Conservation (phyloP, 768 basidiomycete genomes). For the Zangia roseola region DNA sequence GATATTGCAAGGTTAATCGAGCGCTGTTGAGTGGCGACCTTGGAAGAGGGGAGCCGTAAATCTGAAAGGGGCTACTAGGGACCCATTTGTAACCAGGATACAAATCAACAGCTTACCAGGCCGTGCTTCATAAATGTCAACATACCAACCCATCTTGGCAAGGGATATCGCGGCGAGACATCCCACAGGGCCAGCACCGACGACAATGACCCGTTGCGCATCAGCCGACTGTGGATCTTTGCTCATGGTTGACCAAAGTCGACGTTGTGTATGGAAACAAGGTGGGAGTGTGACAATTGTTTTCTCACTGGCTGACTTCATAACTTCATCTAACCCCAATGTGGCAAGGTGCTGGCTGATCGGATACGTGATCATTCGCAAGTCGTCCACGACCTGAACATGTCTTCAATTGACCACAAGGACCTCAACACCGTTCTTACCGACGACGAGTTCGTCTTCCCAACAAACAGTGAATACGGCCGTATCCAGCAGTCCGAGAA, state of each 20-base stretch:
- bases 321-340: conserved; percentile 6
- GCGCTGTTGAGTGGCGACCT: conserved; percentile 64
- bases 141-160: conserved; percentile 83
- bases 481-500: conserved; percentile 35
- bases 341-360: conserved; percentile 18
- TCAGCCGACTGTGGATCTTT: conserved; percentile 1
- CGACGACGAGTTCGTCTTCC: conserved; percentile 54
- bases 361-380: conserved; percentile 11
- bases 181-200: conserved; percentile 94
- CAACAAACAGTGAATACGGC: conserved; percentile 51
- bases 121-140: conserved; percentile 77
- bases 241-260: conserved; percentile 12
- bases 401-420: conserved; percentile 13
- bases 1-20: conserved; percentile 98
- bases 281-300: neutral
- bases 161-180: conserved; percentile 86
- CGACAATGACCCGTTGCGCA: conserved; percentile 54
- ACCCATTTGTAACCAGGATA: conserved; percentile 12
- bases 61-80: conserved; percentile 47
- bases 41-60: conserved; percentile 70
- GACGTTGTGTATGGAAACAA: neutral
- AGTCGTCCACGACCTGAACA: conserved; percentile 5
- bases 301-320: too few relatives aligned
- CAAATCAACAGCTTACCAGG: conserved; percentile 50
- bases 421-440: conserved; percentile 36